Evolutionary conservation across 176 grass and related monocot species (phyloP), one percentile per base, ranked within the genome.

Genomic region (Oryza coarctata): DNA sequence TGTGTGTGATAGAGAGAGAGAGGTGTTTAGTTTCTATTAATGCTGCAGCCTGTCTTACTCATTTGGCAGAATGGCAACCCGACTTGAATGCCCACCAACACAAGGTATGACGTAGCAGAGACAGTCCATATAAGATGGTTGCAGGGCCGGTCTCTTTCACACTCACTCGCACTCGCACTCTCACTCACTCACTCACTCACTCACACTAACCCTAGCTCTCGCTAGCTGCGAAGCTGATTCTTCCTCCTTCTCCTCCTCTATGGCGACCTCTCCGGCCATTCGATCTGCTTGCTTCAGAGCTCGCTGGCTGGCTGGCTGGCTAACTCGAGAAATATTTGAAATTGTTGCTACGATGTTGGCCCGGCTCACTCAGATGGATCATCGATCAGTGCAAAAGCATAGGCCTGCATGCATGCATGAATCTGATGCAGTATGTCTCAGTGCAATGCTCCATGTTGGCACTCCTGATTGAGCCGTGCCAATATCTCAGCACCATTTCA

Each of bases 401-500:
- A n/a, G n/a, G n/a, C n/a, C n/a, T n/a, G n/a, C n/a, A n/a, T n/a
- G n/a, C n/a, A 2, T 25, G 31, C 80, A 82, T 49, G 64, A 63
- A 74, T 73, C 75, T 65, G 33, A 23, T 22, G 17, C 20, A 40
- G 64, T 12, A 43, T 6, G 11, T 55, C 50, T 17, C 1, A 50
- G 12, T 81, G 64, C 30, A 32, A 26, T 47, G 75, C 1, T 77
- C 18, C 14, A 15, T 75, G 4, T 36, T 30, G 2, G 13, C 3
- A 20, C 44, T 78, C 80, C 80, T 94, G 92, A 94, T 94, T 94
- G 89, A 94, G 92, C 92, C 95, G 95, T 89, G 95, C 95, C 95
- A 97, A 97, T 97, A 97, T 94, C 95, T 94, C 82, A 91, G 90
- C 91, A 58, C 84, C 81, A 80, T 88, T 97, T 94, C 92, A 94